Evolutionary conservation across 176 grass and related monocot species (phyloP).

Genomic region (Guadua angustifolia): DNA sequence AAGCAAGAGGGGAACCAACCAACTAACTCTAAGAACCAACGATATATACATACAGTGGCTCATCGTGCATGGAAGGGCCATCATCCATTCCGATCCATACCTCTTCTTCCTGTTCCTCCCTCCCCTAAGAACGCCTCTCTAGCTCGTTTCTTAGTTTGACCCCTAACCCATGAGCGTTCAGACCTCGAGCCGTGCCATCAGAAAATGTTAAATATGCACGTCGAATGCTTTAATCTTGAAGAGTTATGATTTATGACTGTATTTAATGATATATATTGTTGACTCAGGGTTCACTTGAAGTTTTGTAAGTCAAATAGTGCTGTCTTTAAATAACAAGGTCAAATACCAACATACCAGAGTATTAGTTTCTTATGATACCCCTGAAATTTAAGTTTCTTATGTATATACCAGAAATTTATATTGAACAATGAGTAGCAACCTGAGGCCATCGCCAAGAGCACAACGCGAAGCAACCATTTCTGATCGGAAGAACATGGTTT

Average conservation of each 20-base stretch:
- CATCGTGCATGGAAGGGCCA: constrained; percentile 40
- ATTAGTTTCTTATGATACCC: not conserved
- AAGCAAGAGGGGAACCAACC: not conserved
- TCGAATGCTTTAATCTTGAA: not conserved
- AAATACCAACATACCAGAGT: not conserved
- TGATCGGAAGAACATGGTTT: not conserved
- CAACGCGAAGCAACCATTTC: constrained; percentile 7
- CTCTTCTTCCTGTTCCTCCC: not conserved
- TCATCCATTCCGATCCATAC: not conserved
- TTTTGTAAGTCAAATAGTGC: constrained; percentile 1
- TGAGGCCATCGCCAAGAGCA: not conserved
- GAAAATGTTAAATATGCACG: not conserved
- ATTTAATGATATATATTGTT: not conserved
- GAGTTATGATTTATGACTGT: not conserved
- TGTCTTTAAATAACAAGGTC: not conserved
- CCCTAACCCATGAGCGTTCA: constrained; percentile 32
- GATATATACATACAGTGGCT: not conserved
- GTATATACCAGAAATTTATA: not conserved
- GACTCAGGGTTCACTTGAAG: not conserved
- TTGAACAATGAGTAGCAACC: not conserved
- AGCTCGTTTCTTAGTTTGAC: constrained; percentile 30
- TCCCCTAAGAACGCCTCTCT: not conserved
- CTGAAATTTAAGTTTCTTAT: not conserved
- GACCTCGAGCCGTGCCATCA: constrained; percentile 4
- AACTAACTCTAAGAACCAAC: not conserved